Base-by-base conservation (phyloP, 2,329 filamentous ascomycete species). In the Fusarium papillatum region DNA sequence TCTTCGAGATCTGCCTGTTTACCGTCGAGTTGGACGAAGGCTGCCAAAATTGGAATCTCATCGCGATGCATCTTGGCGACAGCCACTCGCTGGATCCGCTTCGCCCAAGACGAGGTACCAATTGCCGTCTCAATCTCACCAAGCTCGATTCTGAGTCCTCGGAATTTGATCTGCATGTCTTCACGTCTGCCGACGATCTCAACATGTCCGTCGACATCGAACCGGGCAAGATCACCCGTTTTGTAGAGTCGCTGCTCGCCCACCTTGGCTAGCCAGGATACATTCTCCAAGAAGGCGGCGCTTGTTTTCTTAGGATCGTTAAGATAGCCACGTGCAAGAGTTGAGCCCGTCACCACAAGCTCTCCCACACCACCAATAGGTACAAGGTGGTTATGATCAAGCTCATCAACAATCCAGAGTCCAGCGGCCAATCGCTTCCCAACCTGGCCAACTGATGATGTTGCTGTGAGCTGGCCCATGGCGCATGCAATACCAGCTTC, bases 141-240 rank as follows among this genome's bases (percentile, higher is more conserved):
- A 0, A 88, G 82, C 79, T 88, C 91, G 66, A 89, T 83, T 62
- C 89, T 79, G 57, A 86, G 90, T 46, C 91, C 91, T 22, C 85
- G 84, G 13, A 91, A 80, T 75, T 92, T 92, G 46, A 91, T 84
- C 77, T 91, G 89, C 0, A 83, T 84, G 73, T 91, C 90, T 72
- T 88, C 89, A 22, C 50, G 29, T 34, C 90, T 82, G 38, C 88
- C 88, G 41, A 89, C 74, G 63, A 84, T 87, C 0, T 80, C 73
- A 11, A 88, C 78, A 19, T 70, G 74, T 6, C 85, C 85, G 63
- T 87, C 79, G 0, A 66, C 38, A 29, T 83, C 82, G 17, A 73
- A 70, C 14, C 76, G 71, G 1, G 80, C 68, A 10, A 70, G 55
- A 50, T 81, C 80, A 1, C 80, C 79, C 1, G 80, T 79, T 50